Conservation (phyloP, 306 rosid species). For the Fragaria nilgerrensis region DNA sequence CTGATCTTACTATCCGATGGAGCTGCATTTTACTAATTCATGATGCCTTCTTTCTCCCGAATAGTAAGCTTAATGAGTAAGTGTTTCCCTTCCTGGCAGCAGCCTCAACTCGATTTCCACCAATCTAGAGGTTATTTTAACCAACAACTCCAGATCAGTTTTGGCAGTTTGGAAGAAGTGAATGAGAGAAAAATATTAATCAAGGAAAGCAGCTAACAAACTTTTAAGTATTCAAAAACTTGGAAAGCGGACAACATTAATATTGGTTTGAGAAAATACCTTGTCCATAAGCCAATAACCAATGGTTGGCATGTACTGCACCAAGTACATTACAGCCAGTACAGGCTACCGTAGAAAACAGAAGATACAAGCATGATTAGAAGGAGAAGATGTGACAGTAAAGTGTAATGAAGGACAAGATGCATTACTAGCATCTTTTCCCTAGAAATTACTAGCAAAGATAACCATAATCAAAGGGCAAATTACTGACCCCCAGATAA, state of each 20-base stretch:
- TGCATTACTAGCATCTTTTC: neutral
- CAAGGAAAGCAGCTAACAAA: neutral
- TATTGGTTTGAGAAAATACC: conserved; percentile 43
- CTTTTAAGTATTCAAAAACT: neutral
- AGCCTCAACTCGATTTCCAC: conserved; percentile 74
- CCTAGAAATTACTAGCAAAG: neutral
- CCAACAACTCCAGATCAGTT: conserved; percentile 3
- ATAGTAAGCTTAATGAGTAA: conserved; percentile 66
- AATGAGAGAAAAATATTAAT: neutral
- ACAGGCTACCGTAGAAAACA: conserved; percentile 60
- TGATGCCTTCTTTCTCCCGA: conserved; percentile 67
- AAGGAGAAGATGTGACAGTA: neutral
- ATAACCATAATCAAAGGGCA: neutral
- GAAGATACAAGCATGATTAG: neutral
- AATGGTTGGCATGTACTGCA: conserved; percentile 81
- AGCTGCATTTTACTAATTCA: conserved; percentile 5
- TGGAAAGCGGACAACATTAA: neutral
- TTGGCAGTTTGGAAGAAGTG: neutral
- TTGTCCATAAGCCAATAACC: conserved; percentile 97
- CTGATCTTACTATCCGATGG: neutral
- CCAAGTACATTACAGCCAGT: conserved; percentile 83
- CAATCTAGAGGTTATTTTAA: conserved; percentile 43
- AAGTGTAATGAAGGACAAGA: neutral
- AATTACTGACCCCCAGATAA: neutral
- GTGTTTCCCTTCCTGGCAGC: conserved; percentile 74